Conservation (phyloP, 805 yeast genomes). For the Kodamaea hsintzibuensis region DNA sequence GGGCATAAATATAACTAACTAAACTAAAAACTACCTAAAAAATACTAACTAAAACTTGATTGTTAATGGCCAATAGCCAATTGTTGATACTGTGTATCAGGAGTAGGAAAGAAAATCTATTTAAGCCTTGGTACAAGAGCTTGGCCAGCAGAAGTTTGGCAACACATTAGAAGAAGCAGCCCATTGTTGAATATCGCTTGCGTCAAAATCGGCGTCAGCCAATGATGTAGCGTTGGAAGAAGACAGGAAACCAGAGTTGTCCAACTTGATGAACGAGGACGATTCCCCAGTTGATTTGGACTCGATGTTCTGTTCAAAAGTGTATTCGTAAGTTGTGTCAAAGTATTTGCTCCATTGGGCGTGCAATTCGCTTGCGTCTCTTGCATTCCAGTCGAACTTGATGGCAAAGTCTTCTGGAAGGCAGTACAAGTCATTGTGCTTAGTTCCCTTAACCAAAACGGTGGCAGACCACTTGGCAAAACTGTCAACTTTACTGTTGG, state of each 20-base stretch:
- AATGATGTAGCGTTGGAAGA: slow-evolving; percentile 9
- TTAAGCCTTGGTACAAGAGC: not conserved
- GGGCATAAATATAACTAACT: not conserved
- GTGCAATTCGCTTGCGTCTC: slow-evolving; percentile 14
- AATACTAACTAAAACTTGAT: not conserved
- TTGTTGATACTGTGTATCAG: not conserved
- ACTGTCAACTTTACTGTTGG: slow-evolving; percentile 10
- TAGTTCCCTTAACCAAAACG: slow-evolving; percentile 16
- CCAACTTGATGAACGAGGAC: slow-evolving; percentile 5
- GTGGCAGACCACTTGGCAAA: slow-evolving; percentile 20
- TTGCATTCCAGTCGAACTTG: slow-evolving; percentile 16
- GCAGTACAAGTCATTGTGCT: slow-evolving; percentile 17
- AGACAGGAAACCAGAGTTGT: slow-evolving; percentile 6
- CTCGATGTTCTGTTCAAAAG: slow-evolving; percentile 15
- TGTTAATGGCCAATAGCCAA: slow-evolving; percentile 5
- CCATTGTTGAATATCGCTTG: slow-evolving; percentile 6
- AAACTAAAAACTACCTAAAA: not conserved
- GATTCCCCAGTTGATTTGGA: not conserved
- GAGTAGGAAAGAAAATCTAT: not conserved
- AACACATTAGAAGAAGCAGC: slow-evolving; percentile 8
- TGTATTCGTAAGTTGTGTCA: slow-evolving; percentile 17
- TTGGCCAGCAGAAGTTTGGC: slow-evolving; percentile 10
- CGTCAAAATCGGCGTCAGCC: slow-evolving; percentile 11
- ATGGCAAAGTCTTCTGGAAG: slow-evolving; percentile 19
- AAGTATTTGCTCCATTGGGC: slow-evolving; percentile 18